Percentiles rank a stretch among this genome's conserved stretches.
Evolutionary conservation across 164 flowering plant species (phyloP).

Genomic region (Aristolochia fimbriata): DNA sequence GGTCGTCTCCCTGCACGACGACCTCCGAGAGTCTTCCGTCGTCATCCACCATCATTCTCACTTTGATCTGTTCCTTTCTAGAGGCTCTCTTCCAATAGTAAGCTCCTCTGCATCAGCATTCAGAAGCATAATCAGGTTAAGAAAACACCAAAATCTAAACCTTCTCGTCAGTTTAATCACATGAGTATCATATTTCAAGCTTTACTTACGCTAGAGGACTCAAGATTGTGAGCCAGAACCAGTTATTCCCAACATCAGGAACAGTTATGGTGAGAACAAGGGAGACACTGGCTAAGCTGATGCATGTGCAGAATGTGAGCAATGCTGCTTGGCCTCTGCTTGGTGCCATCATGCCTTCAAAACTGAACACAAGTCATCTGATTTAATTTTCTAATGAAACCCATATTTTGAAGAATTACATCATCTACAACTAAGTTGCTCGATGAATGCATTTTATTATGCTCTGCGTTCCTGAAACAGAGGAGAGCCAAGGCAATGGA

Average conservation of each 20-base stretch:
- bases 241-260: slow-evolving; percentile 77
- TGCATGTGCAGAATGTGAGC: slow-evolving; percentile 91
- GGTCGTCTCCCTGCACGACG: slow-evolving; percentile 90
- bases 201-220: slow-evolving; percentile 85
- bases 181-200: not conserved
- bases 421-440: no score
- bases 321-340: slow-evolving; percentile 92
- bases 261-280: slow-evolving; percentile 85
- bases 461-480: no score
- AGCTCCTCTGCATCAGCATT: slow-evolving; percentile 41
- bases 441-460: no score
- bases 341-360: slow-evolving; percentile 91
- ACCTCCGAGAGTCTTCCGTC: slow-evolving; percentile 69
- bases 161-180: not conserved
- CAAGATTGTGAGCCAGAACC: slow-evolving; percentile 71
- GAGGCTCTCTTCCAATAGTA: slow-evolving; percentile 91
- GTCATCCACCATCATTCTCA: slow-evolving; percentile 64
- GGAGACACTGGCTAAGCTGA: slow-evolving; percentile 85
- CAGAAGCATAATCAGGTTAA: not conserved
- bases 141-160: not conserved
- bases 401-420: no score
- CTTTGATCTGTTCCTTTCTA: slow-evolving; percentile 88
- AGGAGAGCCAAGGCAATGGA: not conserved
- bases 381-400: no score
- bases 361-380: slow-evolving; percentile 25